Evolutionary conservation across 2,329 filamentous ascomycete genomes (phyloP), one percentile per base, ranked within the genome.

Genomic region (Aureobasidium mangrovei): DNA sequence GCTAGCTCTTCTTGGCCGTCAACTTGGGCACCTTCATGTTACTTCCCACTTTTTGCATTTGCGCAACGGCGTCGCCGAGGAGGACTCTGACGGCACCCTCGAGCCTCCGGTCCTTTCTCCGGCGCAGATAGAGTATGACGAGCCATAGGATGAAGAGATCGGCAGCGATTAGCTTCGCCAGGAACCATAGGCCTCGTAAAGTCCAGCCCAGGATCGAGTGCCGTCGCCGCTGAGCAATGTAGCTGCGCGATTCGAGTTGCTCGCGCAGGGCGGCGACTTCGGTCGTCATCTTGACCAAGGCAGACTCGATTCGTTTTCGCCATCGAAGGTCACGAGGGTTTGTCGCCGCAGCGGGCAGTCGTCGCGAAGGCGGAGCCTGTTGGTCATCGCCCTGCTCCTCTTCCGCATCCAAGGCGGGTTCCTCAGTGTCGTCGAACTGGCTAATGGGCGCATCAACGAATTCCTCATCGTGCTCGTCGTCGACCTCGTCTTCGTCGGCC

Each of bases 241-340:
- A 81, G 9, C 86, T 78, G 0, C 88, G 83, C 0, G 82, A 80
- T 53, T 89, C 85, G 61, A 97, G 85, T 66, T 97, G 91, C 70
- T 98, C 93, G 35, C 93, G 81, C 58, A 97, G 72, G 0, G 93
- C 93, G 1, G 93, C 91, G 32, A 98, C 82, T 70, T 98, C 93
- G 12, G 90, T 86, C 4, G 91, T 95, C 72, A 97, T 83, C 62
- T 90, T 88, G 54, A 91, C 88, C 55, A 97, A 77, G 26, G 89
- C 88, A 41, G 84, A 80, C 72, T 97, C 91, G 58, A 97, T 85
- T 62, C 86, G 84, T 57, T 81, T 83, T 49, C 86, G 84, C 88
- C 90, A 95, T 63, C 81, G 83, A 57, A 72, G 69, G 60, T 77
- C 74, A 27, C 61, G 63, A 59, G 29, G 61, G 53, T 55, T 54